Conservation (phyloP, 345 rosid species). For the Anastatica hierochuntica region DNA sequence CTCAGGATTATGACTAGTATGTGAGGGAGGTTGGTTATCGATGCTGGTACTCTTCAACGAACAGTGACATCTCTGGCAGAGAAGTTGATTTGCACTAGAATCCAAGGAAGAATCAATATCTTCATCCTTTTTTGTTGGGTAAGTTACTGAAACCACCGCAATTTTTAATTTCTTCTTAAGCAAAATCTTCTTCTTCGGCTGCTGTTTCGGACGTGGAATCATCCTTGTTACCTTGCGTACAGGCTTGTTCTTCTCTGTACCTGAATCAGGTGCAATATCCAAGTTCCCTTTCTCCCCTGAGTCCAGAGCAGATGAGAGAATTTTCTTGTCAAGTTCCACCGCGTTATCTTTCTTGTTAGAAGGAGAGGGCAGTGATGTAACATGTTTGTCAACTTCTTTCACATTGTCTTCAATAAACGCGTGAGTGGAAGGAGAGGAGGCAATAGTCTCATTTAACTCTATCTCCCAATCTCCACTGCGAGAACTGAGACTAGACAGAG, state of each 20-base stretch:
- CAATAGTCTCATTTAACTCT: conserved; percentile 12
- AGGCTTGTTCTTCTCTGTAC: conserved; percentile 32
- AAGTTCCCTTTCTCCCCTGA: conserved; percentile 38
- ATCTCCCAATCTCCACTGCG: conserved; percentile 17
- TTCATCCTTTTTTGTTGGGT: conserved; percentile 13
- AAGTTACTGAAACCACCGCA: conserved; percentile 27
- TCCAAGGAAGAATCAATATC: conserved; percentile 21
- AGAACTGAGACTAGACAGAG: conserved; percentile 24
- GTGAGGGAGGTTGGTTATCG: conserved; percentile 28
- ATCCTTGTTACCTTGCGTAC: conserved; percentile 47
- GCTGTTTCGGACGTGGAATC: conserved; percentile 45
- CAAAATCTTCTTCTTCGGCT: conserved; percentile 44
- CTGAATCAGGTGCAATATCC: conserved; percentile 30
- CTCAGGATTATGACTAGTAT: conserved; percentile 28
- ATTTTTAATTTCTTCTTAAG: conserved; percentile 56
- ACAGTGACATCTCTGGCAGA: conserved; percentile 90
- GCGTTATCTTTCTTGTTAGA: conserved; percentile 1
- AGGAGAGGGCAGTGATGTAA: conserved; percentile 18
- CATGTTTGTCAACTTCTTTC: conserved; percentile 26
- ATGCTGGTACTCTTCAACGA: conserved; percentile 38
- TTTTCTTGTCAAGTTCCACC: conserved; percentile 5
- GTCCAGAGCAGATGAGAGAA: conserved; percentile 10
- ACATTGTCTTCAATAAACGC: conserved; percentile 5
- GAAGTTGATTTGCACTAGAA: conserved; percentile 34
- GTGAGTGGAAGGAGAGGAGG: not conserved